Evolutionary conservation across 2,329 filamentous ascomycete species (phyloP).

Genomic region (Apiospora marii): DNA sequence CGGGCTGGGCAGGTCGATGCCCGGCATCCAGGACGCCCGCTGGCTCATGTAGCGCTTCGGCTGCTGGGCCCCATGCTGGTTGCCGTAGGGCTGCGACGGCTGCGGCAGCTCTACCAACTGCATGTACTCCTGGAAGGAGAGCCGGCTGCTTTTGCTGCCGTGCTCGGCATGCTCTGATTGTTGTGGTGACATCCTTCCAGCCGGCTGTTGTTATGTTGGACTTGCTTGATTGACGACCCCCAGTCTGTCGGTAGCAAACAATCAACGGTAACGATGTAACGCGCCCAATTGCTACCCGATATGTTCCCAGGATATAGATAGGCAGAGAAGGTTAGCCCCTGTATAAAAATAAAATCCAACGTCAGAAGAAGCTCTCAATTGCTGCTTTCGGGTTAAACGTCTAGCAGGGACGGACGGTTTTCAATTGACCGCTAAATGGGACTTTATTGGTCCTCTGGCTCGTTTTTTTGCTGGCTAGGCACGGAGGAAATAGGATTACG

Average conservation of each 20-base stretch:
- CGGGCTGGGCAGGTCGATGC: slow-evolving; percentile 37
- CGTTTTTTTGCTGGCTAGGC: background rate
- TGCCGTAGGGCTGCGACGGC: slow-evolving; percentile 30
- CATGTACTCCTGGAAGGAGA: slow-evolving; percentile 47
- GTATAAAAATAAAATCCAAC: background rate
- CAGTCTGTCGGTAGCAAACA: background rate
- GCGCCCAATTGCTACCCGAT: background rate
- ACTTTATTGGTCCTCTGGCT: background rate
- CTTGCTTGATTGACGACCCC: background rate
- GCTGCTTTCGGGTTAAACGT: background rate
- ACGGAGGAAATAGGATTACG: background rate
- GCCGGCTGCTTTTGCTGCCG: slow-evolving; percentile 31
- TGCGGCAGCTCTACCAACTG: slow-evolving; percentile 42
- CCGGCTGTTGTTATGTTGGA: background rate
- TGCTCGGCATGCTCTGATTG: background rate
- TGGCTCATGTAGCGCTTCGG: slow-evolving; percentile 46
- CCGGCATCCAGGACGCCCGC: slow-evolving; percentile 43
- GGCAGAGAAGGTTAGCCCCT: no score
- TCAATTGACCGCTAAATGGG: background rate
- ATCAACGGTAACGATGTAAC: background rate
- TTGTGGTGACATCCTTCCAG: background rate
- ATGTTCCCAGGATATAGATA: background rate
- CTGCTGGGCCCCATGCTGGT: background rate
- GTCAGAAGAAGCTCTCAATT: background rate
- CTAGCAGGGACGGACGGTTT: background rate